phyloP scores from a whole-genome alignment of 495 filamentous ascomycete genomes.

The Aspergillus asperescens region DNA sequence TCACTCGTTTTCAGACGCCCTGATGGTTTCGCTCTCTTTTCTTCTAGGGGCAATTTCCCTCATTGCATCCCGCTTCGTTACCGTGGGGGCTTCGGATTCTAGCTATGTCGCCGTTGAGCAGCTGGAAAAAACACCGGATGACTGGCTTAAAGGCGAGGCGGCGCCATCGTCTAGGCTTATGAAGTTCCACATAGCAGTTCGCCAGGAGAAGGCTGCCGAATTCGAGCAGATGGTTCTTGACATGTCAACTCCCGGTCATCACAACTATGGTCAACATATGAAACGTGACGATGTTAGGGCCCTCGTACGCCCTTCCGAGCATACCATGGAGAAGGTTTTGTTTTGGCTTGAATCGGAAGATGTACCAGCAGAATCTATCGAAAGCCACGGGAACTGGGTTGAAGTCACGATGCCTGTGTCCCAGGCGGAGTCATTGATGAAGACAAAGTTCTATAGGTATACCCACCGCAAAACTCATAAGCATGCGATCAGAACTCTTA shows the following conservation, averaged over 20 bases:
- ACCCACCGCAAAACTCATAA: constrained; percentile 30
- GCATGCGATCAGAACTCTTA: constrained; percentile 47
- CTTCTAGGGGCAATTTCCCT: constrained; percentile 15
- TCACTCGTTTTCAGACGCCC: not conserved
- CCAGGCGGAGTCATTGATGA: constrained; percentile 49
- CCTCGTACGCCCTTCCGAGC: constrained; percentile 44
- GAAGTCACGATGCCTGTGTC: constrained; percentile 46
- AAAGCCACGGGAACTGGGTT: constrained; percentile 52
- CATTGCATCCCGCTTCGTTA: constrained; percentile 5
- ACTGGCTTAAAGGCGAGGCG: constrained; percentile 41
- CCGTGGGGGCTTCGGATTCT: not conserved
- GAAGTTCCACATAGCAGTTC: constrained; percentile 50
- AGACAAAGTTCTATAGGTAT: constrained; percentile 52
- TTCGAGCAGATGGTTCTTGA: constrained; percentile 59
- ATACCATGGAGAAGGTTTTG: constrained; percentile 37
- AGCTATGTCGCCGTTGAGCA: constrained; percentile 42
- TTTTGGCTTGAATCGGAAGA: constrained; percentile 47
- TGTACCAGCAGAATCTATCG: constrained; percentile 38
- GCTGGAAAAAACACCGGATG: constrained; percentile 35
- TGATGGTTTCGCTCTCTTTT: constrained; percentile 12
- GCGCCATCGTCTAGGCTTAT: constrained; percentile 33
- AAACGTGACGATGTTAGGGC: constrained; percentile 49
- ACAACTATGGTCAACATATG: constrained; percentile 60
- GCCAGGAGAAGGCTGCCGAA: constrained; percentile 44
- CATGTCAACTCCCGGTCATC: constrained; percentile 57